Base-by-base conservation (phyloP, 2,329 filamentous ascomycete species). In the Graphiopsis chlorocephala region DNA sequence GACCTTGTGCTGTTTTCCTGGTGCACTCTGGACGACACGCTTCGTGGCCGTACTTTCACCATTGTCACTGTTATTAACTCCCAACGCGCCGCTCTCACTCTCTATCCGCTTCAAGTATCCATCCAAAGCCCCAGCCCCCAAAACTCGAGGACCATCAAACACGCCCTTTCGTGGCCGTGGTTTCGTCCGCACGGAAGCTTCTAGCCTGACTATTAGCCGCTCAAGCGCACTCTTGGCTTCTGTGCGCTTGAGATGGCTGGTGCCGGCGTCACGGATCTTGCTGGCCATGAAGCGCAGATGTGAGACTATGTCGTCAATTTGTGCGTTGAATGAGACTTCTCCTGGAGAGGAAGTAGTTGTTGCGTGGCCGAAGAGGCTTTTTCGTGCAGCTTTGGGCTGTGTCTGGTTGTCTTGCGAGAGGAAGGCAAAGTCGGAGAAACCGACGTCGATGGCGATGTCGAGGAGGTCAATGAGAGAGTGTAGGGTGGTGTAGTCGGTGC, bases 201-300 rank as follows among this genome's bases (percentile, higher is more conserved):
- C 78, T 15, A 97, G 81, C 63, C 93, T 86, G 71, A 90, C 87
- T 65, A 88, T 84, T n/a, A 97, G 79, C 64, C 88, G 84, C 71
- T 96, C 90, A 45, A 96, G 82, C 12, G 84, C 83, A 62, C 88
- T 87, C 77, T 96, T 97, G 14, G 90, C 87, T 72, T 96, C 88
- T 31, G 91, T 90, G 31, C 90, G 85, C 17, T 85, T 84, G 65
- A 95, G 82, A 71, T 90, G 87, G 25, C 87, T 87, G 52, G 91
- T 89, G 47, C 91, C 91, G 1, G 88, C 84, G 72, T 93, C 91
- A 65, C 88, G 84, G 71, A 96, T 96, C 45, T 83, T 84, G 20
- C 80, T 80, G 62, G 82, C 82, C 14, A 86, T 79, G 7, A 75
- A 69, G 59, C 88, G 86, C 60, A 96, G 80, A 35, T 80, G 81